Evolutionary conservation across 805 yeast genomes (phyloP).

Genomic region (Yamadazyma ubonensis): DNA sequence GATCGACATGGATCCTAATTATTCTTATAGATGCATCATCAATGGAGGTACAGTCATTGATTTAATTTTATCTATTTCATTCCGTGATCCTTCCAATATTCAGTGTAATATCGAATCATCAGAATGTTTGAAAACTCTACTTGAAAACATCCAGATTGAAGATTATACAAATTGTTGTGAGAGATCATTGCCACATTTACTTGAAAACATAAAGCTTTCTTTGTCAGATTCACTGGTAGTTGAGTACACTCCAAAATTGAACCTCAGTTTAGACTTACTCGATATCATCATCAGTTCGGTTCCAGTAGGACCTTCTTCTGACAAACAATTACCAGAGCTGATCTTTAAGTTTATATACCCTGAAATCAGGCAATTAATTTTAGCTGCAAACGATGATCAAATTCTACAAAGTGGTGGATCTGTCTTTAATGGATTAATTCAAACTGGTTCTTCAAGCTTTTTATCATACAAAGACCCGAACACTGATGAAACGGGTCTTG

Average conservation of each 20-base stretch:
- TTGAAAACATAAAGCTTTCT: constrained; percentile 34
- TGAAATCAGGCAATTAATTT: constrained; percentile 37
- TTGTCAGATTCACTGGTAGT: constrained; percentile 19
- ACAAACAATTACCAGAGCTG: constrained; percentile 31
- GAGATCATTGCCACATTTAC: constrained; percentile 51
- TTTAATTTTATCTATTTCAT: constrained; percentile 62
- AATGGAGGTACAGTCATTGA: constrained; percentile 43
- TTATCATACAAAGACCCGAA: constrained; percentile 30
- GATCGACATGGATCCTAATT: constrained; percentile 37
- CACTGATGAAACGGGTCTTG: constrained; percentile 46
- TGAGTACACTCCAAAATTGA: constrained; percentile 61
- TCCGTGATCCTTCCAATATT: constrained; percentile 72
- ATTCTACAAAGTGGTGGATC: constrained; percentile 76
- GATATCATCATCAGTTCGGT: constrained; percentile 48
- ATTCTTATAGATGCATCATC: constrained; percentile 21
- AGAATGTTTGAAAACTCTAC: constrained; percentile 63
- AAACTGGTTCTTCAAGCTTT: constrained; percentile 36
- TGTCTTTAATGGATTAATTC: constrained; percentile 60
- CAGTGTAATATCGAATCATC: constrained; percentile 65
- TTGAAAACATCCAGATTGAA: constrained; percentile 45
- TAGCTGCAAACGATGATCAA: constrained; percentile 66
- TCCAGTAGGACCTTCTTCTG: constrained; percentile 23
- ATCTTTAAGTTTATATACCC: constrained; percentile 47
- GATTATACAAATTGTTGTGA: constrained; percentile 50
- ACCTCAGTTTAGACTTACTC: constrained; percentile 57